phyloP scores from a whole-genome alignment of 2,329 filamentous ascomycete species.

The Alternaria gaisen region DNA sequence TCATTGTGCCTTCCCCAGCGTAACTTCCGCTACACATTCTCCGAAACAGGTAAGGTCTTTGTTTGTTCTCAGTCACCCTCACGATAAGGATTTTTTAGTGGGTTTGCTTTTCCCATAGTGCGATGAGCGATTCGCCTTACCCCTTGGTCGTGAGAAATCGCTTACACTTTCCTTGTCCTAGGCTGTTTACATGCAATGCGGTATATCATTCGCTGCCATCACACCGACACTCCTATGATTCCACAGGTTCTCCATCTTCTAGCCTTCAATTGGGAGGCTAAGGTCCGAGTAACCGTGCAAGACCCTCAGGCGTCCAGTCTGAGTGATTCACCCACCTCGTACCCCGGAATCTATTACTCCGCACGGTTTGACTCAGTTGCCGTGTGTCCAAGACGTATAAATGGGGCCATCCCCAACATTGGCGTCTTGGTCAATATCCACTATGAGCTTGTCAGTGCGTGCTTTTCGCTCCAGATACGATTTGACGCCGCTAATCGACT shows the following conservation, averaged over 20 bases:
- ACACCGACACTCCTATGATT: background rate
- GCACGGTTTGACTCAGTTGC: constrained; percentile 2
- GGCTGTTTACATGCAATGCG: background rate
- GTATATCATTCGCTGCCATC: background rate
- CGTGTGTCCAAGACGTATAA: constrained; percentile 12
- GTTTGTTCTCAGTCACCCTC: background rate
- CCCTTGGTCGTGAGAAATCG: background rate
- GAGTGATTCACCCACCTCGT: background rate
- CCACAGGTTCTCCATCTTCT: background rate
- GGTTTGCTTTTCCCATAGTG: background rate
- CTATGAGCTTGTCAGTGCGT: constrained; percentile 1
- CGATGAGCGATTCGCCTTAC: background rate
- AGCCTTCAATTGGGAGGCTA: background rate
- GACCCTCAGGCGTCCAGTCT: background rate
- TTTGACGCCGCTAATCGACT: background rate
- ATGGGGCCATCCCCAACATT: constrained; percentile 16
- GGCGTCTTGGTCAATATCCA: constrained; percentile 13
- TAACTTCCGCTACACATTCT: background rate
- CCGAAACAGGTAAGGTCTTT: background rate
- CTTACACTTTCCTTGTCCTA: background rate
- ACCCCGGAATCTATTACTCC: constrained; percentile 3
- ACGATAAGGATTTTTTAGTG: accelerated
- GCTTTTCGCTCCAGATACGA: background rate
- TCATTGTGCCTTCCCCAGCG: background rate
- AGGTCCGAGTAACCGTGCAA: background rate